Percentiles rank a stretch among this genome's conserved stretches.
Conservation (phyloP, 305 asterid species). For the Solanum hybrid region DNA sequence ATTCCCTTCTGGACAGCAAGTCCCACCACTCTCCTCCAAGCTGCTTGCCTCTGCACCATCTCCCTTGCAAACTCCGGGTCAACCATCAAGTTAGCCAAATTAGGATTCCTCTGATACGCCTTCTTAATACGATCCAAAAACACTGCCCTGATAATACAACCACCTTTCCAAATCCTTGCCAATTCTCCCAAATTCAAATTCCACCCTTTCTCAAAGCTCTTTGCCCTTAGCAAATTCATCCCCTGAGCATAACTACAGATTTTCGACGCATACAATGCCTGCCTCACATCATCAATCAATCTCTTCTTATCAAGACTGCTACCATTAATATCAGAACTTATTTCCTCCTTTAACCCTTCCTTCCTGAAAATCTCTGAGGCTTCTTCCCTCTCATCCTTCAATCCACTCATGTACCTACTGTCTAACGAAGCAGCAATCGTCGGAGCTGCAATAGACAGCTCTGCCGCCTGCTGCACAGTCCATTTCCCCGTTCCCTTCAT, state of each 20-base stretch:
- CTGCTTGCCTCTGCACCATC: slow-evolving; percentile 91
- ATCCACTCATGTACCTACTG: slow-evolving; percentile 66
- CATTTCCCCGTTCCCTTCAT: slow-evolving; percentile 95
- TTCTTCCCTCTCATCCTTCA: slow-evolving; percentile 68
- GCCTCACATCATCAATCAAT: slow-evolving; percentile 82
- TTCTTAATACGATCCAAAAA: slow-evolving; percentile 87
- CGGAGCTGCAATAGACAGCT: slow-evolving; percentile 81
- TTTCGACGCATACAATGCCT: slow-evolving; percentile 85
- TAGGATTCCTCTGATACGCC: slow-evolving; percentile 71
- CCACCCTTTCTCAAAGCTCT: slow-evolving; percentile 86
- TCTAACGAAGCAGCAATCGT: slow-evolving; percentile 84
- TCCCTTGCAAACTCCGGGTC: slow-evolving; percentile 87
- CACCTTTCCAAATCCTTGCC: slow-evolving; percentile 94
- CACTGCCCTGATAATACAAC: slow-evolving; percentile 86
- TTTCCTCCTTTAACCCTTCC: slow-evolving; percentile 55
- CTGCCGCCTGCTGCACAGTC: slow-evolving; percentile 97
- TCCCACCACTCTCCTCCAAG: slow-evolving; percentile 89
- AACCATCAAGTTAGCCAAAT: slow-evolving; percentile 62
- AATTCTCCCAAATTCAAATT: slow-evolving; percentile 76
- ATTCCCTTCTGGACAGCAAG: slow-evolving; percentile 57
- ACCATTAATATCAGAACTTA: slow-evolving; percentile 14
- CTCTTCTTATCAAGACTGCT: slow-evolving; percentile 49
- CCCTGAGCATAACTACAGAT: slow-evolving; percentile 94
- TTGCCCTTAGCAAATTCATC: slow-evolving; percentile 75
- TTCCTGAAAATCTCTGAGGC: slow-evolving; percentile 45